Evolutionary conservation across 108 stramenopile genomes (phyloP), one percentile per base, ranked within the genome.

Genomic region (Fragilaria crotonensis): DNA sequence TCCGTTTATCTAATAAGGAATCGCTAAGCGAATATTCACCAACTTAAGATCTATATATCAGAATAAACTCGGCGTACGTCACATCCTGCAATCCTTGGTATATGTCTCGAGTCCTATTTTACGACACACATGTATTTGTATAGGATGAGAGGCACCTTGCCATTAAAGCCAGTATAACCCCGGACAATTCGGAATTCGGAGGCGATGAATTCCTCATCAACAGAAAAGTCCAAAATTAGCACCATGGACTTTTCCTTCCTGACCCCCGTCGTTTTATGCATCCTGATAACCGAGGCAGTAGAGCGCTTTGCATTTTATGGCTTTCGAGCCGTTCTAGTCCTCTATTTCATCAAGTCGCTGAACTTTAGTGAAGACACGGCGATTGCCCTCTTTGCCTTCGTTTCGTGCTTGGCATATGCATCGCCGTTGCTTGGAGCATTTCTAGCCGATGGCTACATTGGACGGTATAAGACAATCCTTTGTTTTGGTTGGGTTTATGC

Each of bases 221-320:
- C n/a, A n/a, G n/a, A n/a, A n/a, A n/a, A n/a, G n/a, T n/a, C n/a
- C n/a, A n/a, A n/a, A n/a, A n/a, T n/a, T n/a, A n/a, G 14, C 14
- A 14, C 36, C 14, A 41, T 41, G 36, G 36, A 41, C 36, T 41
- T 41, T 41, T 41, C 36, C 7, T 56, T 56, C 30, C 19, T 63
- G 44, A 48, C 51, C 20, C 33, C 60, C 21, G 31, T 66, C 1
- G 63, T 83, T 3, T 41, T 62, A 11, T 73, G 63, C 33, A 83
- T 83, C 60, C 57, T 83, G 30, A 19, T 73, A 2, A 71, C 65
- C 0, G 82, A 84, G 60, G 67, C 72, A 3, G 68, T 70, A 26
- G 85, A 86, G 54, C 73, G 85, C 0, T 63, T 81, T 32, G 65
- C 79, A 3, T 86, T 76, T 47, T 86, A 77, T 65, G 80, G 80